Percentiles rank a stretch among this genome's conserved stretches.
phyloP scores from a whole-genome alignment of 2,329 filamentous ascomycete species.

The Diaporthe citriasiana region DNA sequence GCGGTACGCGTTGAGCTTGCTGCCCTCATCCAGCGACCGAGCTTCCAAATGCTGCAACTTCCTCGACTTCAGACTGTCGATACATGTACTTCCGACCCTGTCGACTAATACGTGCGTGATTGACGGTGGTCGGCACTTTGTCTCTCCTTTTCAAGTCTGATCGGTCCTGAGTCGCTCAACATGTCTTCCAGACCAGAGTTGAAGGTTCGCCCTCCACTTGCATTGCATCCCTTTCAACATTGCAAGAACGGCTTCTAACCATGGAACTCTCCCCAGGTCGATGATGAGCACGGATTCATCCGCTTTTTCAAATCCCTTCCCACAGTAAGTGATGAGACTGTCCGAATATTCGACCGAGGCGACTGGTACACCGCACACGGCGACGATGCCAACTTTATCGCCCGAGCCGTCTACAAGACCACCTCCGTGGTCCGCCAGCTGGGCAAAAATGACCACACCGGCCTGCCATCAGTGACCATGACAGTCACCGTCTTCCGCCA shows the following conservation, averaged over 20 bases:
- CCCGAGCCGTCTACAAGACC: conserved; percentile 93
- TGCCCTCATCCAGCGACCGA: neutral
- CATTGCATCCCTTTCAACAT: conserved; percentile 3
- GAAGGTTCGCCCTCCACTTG: conserved; percentile 64
- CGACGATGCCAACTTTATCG: conserved; percentile 86
- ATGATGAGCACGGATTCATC: conserved; percentile 97
- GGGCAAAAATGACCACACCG: conserved; percentile 85
- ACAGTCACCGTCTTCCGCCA: conserved; percentile 95
- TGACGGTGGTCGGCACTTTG: neutral
- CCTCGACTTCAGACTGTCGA: neutral
- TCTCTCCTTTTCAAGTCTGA: neutral
- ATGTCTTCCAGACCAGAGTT: conserved; percentile 82
- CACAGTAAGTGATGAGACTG: conserved; percentile 76
- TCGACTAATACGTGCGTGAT: neutral
- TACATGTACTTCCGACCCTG: neutral
- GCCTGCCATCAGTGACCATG: conserved; percentile 94
- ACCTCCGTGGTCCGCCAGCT: conserved; percentile 94
- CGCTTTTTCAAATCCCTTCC: conserved; percentile 94
- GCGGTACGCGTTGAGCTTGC: conserved; percentile 31
- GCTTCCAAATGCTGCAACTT: conserved; percentile 5
- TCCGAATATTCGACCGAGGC: conserved; percentile 92
- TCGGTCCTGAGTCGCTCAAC: conserved; percentile 45
- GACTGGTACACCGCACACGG: conserved; percentile 98
- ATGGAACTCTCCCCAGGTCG: conserved; percentile 71
- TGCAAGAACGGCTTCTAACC: conserved; percentile 40